Conservation (phyloP, 768 basidiomycete species). For the Crepidotus variabilis region DNA sequence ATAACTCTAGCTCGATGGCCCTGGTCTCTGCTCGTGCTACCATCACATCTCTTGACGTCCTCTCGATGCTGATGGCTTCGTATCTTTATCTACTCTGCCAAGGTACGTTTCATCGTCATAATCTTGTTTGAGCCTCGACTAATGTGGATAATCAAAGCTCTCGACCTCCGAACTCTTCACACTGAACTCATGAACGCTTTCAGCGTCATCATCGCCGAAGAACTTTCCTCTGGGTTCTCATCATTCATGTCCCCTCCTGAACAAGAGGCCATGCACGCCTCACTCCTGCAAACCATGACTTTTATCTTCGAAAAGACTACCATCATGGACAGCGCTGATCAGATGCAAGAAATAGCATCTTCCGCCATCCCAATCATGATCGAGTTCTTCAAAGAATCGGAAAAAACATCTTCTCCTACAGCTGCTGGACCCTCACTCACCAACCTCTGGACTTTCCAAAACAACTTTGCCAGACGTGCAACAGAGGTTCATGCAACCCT, state of each 20-base stretch:
- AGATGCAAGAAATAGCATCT: slow-evolving; percentile 63
- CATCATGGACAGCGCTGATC: slow-evolving; percentile 63
- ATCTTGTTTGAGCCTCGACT: slow-evolving; percentile 4
- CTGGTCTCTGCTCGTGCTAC: slow-evolving; percentile 76
- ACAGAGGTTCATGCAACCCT: slow-evolving; percentile 43
- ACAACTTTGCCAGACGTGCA: slow-evolving; percentile 43
- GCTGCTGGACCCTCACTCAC: slow-evolving; percentile 19
- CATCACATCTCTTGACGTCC: slow-evolving; percentile 63
- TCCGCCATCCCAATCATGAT: slow-evolving; percentile 49
- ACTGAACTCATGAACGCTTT: slow-evolving; percentile 51
- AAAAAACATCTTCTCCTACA: slow-evolving; percentile 26
- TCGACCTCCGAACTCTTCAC: slow-evolving; percentile 77
- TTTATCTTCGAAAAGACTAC: slow-evolving; percentile 63
- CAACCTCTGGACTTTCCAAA: slow-evolving; percentile 48
- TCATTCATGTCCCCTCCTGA: slow-evolving; percentile 27
- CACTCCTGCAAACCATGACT: slow-evolving; percentile 38
- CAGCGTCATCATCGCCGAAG: slow-evolving; percentile 42
- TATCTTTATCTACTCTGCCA: slow-evolving; percentile 74
- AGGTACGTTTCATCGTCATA: slow-evolving; percentile 26
- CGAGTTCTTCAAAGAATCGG: slow-evolving; percentile 32
- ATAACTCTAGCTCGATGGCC: slow-evolving; percentile 44
- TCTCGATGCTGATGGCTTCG: slow-evolving; percentile 64
- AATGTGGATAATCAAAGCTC: slow-evolving; percentile 33
- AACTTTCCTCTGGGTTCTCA: slow-evolving; percentile 43
- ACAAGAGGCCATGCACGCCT: slow-evolving; percentile 25